Base-by-base conservation (phyloP, 768 basidiomycete genomes). In the Terana coerulea region DNA sequence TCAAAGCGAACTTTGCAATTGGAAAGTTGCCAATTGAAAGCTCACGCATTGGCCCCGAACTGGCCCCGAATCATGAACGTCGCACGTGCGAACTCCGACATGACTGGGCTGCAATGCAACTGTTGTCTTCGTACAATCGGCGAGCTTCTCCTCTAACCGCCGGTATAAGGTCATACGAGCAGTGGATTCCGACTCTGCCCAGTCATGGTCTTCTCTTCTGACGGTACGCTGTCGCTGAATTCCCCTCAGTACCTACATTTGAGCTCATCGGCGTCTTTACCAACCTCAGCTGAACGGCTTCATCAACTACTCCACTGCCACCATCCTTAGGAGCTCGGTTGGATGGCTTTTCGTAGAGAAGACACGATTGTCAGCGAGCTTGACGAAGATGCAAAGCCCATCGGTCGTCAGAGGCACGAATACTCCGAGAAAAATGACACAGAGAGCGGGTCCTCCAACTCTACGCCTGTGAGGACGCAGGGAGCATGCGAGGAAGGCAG, bases 351-450 rank as follows among this genome's bases (percentile, higher is more conserved):
- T n/a, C 33, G n/a, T 9, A n/a, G 33, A 9, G 10, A 34, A 6
- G 26, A 22, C 6, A 10, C 30, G 17, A 25, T 25, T 17, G 22
- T 40, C 36, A 28, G 28, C 26, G 51, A 39, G 9, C 47, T 14
- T 17, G 47, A 46, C 8, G 46, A 51, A 6, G 49, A 47, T 15
- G 56, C 52, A 11, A 52, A 48, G 30, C 44, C 51, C 17, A 29
- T 48, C 42, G 15, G 43, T 35, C 42, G n/a, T n/a, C n/a, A 45
- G 42, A 39, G 50, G 41, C 17, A 24, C n/a, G 47, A 35, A 21
- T 31, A 47, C 46, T 41, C 34, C 5, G 46, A 48, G 29, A 44
- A 15, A 25, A 44, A n/a, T 14, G 14, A 25, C 47, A 19, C 22
- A 36, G 35, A 5, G 19, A 26, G 36, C 47, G 11, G 31, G 7